Conservation (phyloP, 306 rosid species). For the Medicago lupulina region DNA sequence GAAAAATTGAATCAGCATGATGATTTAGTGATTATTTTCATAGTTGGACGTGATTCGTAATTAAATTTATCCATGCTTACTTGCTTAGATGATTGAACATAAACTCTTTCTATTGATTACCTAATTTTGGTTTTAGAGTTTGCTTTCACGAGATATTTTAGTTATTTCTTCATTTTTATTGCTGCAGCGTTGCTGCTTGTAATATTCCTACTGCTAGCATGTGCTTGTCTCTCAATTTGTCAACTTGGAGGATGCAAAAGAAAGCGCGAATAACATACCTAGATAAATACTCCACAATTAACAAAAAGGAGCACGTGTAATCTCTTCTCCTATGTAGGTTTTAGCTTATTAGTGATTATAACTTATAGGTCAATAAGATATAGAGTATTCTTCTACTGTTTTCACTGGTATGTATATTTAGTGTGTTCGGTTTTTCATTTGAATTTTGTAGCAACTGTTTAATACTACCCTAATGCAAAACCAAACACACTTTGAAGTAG, state of each 20-base stretch:
- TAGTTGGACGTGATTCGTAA: background rate
- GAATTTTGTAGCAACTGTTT: background rate
- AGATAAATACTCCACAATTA: conserved; percentile 1
- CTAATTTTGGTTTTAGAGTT: background rate
- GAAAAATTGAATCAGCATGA: too few species aligned
- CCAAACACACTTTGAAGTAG: conserved; percentile 20
- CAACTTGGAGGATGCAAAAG: conserved; percentile 40
- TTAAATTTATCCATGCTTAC: background rate
- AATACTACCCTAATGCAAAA: conserved; percentile 7
- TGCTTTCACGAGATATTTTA: background rate
- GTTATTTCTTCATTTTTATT: conserved; percentile 2
- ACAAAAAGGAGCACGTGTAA: conserved; percentile 39
- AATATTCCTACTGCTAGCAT: conserved; percentile 33
- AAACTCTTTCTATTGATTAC: conserved; percentile 1
- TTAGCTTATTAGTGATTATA: conserved; percentile 31
- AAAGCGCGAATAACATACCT: conserved; percentile 48
- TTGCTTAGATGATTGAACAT: background rate
- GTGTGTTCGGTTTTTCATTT: conserved; percentile 19
- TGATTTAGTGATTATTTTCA: too few species aligned
- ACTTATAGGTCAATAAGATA: conserved; percentile 35
- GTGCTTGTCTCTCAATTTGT: conserved; percentile 15
- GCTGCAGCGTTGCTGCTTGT: conserved; percentile 51
- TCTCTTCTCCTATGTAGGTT: conserved; percentile 37
- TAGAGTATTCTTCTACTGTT: conserved; percentile 36
- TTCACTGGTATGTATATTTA: conserved; percentile 23